A percentile compares a stretch with the other conserved stretches of the same genome.
Conservation (phyloP, 1,284 basidiomycete species). For the Coniferiporia weirii region DNA sequence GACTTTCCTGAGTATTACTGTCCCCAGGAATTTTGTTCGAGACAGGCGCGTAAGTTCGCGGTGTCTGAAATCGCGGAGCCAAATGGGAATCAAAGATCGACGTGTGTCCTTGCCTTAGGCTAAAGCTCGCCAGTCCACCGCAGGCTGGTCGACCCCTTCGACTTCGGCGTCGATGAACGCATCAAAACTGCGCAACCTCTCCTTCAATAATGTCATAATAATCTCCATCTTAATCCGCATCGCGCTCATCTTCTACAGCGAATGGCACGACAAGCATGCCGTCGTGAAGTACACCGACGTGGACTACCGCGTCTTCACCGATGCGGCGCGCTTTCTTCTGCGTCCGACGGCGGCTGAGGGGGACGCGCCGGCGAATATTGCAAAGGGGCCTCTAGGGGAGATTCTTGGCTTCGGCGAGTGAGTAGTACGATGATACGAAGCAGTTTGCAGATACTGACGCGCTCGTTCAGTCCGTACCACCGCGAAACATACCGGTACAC, state of each 20-base stretch:
- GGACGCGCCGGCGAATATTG: constrained; percentile 37
- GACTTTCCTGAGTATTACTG: no score
- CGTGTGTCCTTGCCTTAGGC: background rate
- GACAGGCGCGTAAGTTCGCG: no score
- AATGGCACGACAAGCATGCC: constrained; percentile 81
- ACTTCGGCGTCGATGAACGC: background rate
- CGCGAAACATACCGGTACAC: constrained; percentile 96
- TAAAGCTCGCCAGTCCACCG: background rate
- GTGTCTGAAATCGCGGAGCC: background rate
- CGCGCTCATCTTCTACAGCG: constrained; percentile 75
- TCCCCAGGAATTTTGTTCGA: no score
- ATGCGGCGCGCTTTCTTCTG: constrained; percentile 73
- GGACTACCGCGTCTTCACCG: constrained; percentile 94
- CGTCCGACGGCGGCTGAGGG: constrained; percentile 23
- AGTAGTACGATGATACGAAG: constrained; percentile 26
- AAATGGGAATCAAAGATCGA: background rate
- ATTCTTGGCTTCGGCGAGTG: constrained; percentile 62
- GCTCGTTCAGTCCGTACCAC: constrained; percentile 72
- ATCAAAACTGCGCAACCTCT: constrained; percentile 19
- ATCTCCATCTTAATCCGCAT: constrained; percentile 59
- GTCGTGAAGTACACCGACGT: constrained; percentile 95
- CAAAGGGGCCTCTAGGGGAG: constrained; percentile 56
- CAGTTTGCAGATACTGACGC: constrained; percentile 5
- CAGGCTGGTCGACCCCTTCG: background rate
- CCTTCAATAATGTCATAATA: constrained; percentile 50